Conservation (phyloP, 2,329 filamentous ascomycete species). For the Fusarium foetens region DNA sequence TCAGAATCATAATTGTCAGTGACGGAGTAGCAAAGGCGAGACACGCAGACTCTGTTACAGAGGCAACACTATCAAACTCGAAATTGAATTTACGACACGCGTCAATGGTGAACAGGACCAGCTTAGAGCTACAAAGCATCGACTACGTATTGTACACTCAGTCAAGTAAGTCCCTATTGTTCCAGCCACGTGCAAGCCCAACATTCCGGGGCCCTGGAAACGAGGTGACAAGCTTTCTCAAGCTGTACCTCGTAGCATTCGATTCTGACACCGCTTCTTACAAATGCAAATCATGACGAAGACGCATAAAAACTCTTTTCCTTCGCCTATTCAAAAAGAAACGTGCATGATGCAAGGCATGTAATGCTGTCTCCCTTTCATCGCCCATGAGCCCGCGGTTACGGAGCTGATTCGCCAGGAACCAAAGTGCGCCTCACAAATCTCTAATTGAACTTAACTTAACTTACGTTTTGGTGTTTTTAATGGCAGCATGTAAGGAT, state of each 20-base stretch:
- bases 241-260: not conserved
- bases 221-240: not conserved
- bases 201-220: not conserved
- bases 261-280: constrained; percentile 29
- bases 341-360: constrained; percentile 27
- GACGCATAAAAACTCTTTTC: constrained; percentile 6
- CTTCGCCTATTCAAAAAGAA: constrained; percentile 11
- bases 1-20: not conserved
- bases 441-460: constrained; percentile 8
- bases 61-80: not conserved
- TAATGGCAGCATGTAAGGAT: not conserved
- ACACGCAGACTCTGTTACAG: not conserved
- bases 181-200: constrained; percentile 17
- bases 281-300: constrained; percentile 11
- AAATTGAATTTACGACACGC: not conserved
- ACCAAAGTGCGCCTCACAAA: not conserved
- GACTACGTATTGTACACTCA: not conserved
- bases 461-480: not conserved
- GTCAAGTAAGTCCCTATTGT: constrained; percentile 3
- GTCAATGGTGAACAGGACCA: not conserved
- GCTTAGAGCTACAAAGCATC: not conserved
- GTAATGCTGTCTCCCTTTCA: constrained; percentile 10
- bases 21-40: not conserved
- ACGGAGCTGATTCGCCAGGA: constrained; percentile 36
- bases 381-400: constrained; percentile 36